Evolutionary conservation across 169 alveolate species (phyloP).

Genomic region (Theileria parva): DNA sequence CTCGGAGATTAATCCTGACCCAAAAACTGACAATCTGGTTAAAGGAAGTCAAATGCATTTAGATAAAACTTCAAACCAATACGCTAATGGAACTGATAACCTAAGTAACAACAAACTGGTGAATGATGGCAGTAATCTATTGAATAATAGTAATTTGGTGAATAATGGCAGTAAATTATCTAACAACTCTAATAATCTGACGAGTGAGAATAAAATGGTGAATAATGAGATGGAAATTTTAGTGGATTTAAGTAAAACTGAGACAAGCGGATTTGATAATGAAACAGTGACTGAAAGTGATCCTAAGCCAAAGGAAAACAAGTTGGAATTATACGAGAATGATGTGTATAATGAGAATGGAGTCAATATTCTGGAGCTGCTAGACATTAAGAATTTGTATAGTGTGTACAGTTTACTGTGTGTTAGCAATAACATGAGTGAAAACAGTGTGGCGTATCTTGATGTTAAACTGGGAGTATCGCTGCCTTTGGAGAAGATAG

Average conservation of each 20-base stretch:
- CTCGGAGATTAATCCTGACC: not conserved
- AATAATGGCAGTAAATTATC: not conserved
- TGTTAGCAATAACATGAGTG: conserved; percentile 33
- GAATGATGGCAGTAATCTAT: not conserved
- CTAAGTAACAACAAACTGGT: not conserved
- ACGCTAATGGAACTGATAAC: not conserved
- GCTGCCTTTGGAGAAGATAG: conserved; percentile 27
- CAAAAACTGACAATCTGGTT: not conserved
- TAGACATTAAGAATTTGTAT: conserved; percentile 9
- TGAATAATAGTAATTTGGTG: not conserved
- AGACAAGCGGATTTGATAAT: not conserved
- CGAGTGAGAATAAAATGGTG: not conserved
- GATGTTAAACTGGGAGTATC: conserved; percentile 36
- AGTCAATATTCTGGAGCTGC: not conserved
- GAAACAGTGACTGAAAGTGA: not conserved
- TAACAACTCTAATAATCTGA: too few relatives aligned
- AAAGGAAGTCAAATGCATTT: not conserved
- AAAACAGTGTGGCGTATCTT: conserved; percentile 41
- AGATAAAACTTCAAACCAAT: not conserved
- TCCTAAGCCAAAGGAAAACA: not conserved
- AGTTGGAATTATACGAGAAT: not conserved
- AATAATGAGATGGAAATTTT: not conserved
- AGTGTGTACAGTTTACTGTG: conserved; percentile 27
- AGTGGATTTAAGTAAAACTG: not conserved
- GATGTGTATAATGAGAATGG: not conserved